Percentiles rank a stretch among this genome's conserved stretches.
Evolutionary conservation across 2,329 filamentous ascomycete species (phyloP).

Genomic region (Venturia oleaginea): DNA sequence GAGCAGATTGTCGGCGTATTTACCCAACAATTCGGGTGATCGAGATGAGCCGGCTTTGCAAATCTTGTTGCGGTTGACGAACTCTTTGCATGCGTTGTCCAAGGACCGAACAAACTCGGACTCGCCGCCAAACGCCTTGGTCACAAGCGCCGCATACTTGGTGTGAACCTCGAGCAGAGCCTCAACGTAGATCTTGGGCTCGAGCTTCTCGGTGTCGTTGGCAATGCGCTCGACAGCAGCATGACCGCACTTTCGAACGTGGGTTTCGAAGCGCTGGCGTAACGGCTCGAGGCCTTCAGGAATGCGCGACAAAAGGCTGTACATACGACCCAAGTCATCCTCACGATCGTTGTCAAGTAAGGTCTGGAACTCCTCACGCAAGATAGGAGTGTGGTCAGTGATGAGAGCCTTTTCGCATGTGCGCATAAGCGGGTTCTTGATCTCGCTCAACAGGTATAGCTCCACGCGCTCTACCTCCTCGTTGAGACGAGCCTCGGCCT

Average conservation of each 20-base stretch:
- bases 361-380: conserved; percentile 92
- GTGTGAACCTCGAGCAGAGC: conserved; percentile 89
- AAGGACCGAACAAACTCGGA: conserved; percentile 93
- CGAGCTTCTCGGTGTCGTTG: conserved; percentile 76
- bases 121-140: conserved; percentile 87
- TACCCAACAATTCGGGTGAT: conserved; percentile 88
- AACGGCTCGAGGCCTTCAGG: conserved; percentile 86
- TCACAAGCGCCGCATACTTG: conserved; percentile 84
- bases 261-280: conserved; percentile 77
- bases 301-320: conserved; percentile 79
- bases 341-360: conserved; percentile 89
- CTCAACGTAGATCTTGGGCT: conserved; percentile 95
- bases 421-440: conserved; percentile 73
- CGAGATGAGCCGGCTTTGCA: conserved; percentile 91
- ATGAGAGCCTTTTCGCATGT: conserved; percentile 85
- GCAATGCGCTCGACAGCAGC: conserved; percentile 86
- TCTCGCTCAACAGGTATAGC: conserved; percentile 86
- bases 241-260: conserved; percentile 83
- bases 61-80: conserved; percentile 94
- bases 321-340: conserved; percentile 95
- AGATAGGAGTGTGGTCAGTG: conserved; percentile 71
- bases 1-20: conserved; percentile 86
- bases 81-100: conserved; percentile 95
- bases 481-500: conserved; percentile 78
- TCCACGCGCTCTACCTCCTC: conserved; percentile 93